Evolutionary conservation across 2,329 filamentous ascomycete genomes (phyloP).

Genomic region (Colletotrichum cuscutae): DNA sequence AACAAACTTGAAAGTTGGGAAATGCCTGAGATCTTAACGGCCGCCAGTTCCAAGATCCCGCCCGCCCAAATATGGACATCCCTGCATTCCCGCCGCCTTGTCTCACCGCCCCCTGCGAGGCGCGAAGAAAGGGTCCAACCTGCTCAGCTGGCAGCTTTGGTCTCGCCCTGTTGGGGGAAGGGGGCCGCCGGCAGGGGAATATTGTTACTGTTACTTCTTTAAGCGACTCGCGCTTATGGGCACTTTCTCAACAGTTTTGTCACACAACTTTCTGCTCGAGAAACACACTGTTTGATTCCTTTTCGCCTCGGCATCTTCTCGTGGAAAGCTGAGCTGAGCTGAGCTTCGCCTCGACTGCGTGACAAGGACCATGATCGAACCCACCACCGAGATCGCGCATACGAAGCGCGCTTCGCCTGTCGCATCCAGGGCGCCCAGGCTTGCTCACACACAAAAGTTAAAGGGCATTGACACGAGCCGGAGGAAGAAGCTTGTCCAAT

Average conservation of each 20-base stretch:
- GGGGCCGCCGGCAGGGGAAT: not conserved
- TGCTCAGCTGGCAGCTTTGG: not conserved
- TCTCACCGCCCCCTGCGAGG: slow-evolving; percentile 2
- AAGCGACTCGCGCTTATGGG: not conserved
- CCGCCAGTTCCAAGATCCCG: not conserved
- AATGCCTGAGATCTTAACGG: not conserved
- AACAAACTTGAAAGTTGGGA: not conserved
- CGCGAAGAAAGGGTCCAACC: not conserved
- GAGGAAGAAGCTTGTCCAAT: not conserved
- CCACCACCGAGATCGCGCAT: not conserved
- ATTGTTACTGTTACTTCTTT: not conserved
- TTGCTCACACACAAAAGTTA: not conserved
- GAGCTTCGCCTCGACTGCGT: not conserved
- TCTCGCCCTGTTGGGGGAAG: not conserved
- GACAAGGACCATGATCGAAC: not conserved
- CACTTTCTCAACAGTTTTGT: not conserved
- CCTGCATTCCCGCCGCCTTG: not conserved
- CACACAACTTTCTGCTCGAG: not conserved
- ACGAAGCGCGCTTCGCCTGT: not conserved
- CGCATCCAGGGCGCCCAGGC: not conserved
- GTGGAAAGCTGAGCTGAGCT: not conserved
- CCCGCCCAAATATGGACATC: not conserved
- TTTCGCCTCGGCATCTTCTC: not conserved
- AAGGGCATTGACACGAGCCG: not conserved
- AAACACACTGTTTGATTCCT: not conserved